Conservation (phyloP, 371 early-diverging fungal genomes). For the Actinomortierella wolfii region DNA sequence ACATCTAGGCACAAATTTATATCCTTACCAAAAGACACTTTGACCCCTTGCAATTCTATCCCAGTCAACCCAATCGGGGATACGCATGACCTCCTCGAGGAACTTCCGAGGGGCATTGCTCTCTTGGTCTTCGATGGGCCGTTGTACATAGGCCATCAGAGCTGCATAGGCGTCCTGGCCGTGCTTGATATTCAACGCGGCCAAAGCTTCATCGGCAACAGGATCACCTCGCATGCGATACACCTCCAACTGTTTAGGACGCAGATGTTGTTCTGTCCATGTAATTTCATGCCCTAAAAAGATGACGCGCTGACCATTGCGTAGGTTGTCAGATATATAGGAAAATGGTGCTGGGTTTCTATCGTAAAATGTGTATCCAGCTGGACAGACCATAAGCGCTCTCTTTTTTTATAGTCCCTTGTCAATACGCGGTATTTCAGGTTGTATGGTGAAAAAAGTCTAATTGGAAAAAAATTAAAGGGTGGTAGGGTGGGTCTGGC, state of each 20-base stretch:
- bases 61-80: slow-evolving; percentile 40
- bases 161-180: slow-evolving; percentile 10
- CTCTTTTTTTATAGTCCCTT: too few species aligned
- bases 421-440: too few species aligned
- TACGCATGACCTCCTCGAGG: slow-evolving; percentile 14
- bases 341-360: slow-evolving; percentile 6
- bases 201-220: slow-evolving; percentile 16
- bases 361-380: slow-evolving; percentile 17
- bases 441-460: too few species aligned
- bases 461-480: too few species aligned
- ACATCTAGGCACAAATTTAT: too few species aligned
- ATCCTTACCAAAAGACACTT: slow-evolving; percentile 16
- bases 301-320: slow-evolving; percentile 7
- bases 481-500: too few species aligned
- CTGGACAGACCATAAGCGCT: slow-evolving; percentile 34
- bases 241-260: slow-evolving; percentile 16
- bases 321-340: too few species aligned
- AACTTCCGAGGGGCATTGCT: slow-evolving; percentile 18
- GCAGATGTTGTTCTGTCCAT: slow-evolving; percentile 28
- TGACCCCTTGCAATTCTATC: slow-evolving; percentile 12
- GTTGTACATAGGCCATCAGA: slow-evolving; percentile 8
- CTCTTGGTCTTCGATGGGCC: slow-evolving; percentile 15
- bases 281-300: slow-evolving; percentile 13
- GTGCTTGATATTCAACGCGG: slow-evolving; percentile 8
- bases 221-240: slow-evolving; percentile 16